These are phyloP conservation scores for Primulina tabacum DNA, from an alignment of 257 asterid species.

Conservation along the genomic window DNA sequence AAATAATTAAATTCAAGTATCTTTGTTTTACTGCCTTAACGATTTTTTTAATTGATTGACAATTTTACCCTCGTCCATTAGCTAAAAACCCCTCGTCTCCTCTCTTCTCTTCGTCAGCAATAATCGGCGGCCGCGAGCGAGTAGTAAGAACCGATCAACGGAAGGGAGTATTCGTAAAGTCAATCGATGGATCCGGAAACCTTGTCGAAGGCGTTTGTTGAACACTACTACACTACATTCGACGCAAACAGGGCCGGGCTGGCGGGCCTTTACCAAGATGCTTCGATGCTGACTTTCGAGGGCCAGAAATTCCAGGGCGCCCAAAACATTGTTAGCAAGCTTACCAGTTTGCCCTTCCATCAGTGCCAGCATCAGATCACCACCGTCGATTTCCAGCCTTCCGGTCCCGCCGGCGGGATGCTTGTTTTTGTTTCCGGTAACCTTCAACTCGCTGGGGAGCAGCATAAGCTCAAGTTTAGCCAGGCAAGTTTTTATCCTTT, in stretches of 20 bases:
- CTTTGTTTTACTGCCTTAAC: too few species aligned
- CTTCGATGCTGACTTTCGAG: constrained; percentile 41
- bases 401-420: constrained; percentile 47
- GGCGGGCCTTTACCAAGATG: constrained; percentile 37
- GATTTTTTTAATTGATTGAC: too few species aligned
- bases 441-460: constrained; percentile 46
- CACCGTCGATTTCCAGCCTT: constrained; percentile 51
- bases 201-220: constrained; percentile 41
- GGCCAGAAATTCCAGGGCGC: constrained; percentile 43
- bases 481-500: constrained; percentile 25
- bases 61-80: too few species aligned
- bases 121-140: background rate
- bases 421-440: constrained; percentile 46
- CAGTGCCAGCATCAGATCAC: constrained; percentile 46
- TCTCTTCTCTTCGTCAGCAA: too few species aligned
- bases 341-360: constrained; percentile 44
- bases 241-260: constrained; percentile 36
- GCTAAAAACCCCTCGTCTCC: too few species aligned
- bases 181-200: constrained; percentile 43
- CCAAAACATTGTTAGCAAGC: constrained; percentile 33
- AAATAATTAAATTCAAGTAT: too few species aligned
- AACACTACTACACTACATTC: constrained; percentile 42
- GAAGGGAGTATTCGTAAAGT: background rate
- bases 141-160: background rate
- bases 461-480: constrained; percentile 46